phyloP scores from a whole-genome alignment of 1,139 yeast genomes.

The Zygoascus hellenicus region DNA sequence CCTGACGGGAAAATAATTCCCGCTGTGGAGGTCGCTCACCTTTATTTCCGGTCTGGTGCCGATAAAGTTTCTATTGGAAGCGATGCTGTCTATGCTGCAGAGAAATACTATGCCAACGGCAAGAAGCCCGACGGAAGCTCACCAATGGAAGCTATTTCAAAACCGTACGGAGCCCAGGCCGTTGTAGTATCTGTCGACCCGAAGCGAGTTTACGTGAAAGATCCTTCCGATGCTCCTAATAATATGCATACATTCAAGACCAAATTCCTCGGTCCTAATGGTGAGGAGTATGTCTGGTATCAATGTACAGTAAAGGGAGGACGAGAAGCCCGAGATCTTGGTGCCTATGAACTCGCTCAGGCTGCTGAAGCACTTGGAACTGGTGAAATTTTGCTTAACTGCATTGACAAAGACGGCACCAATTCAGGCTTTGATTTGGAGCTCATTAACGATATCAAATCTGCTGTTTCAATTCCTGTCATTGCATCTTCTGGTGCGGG shows the following conservation, averaged over 20 bases:
- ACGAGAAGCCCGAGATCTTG: conserved; percentile 79
- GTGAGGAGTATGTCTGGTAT: conserved; percentile 84
- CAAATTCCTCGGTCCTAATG: conserved; percentile 65
- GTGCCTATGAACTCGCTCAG: conserved; percentile 79
- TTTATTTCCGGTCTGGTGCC: conserved; percentile 93
- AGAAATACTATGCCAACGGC: conserved; percentile 59
- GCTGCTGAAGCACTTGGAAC: conserved; percentile 96
- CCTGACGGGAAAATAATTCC: conserved; percentile 67
- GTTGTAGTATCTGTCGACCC: conserved; percentile 97
- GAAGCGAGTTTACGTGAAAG: conserved; percentile 65
- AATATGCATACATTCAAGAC: conserved; percentile 55
- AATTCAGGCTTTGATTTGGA: conserved; percentile 90
- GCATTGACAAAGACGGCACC: conserved; percentile 94
- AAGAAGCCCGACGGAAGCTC: conserved; percentile 59
- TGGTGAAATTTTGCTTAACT: conserved; percentile 85
- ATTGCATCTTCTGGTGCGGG: conserved; percentile 99
- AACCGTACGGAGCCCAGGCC: conserved; percentile 91
- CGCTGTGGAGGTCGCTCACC: conserved; percentile 83
- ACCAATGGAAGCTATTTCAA: conserved; percentile 88
- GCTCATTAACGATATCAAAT: conserved; percentile 68
- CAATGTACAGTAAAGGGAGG: conserved; percentile 97
- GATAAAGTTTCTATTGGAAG: conserved; percentile 96
- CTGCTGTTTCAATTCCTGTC: conserved; percentile 77
- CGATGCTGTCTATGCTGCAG: conserved; percentile 94
- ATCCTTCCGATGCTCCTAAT: conserved; percentile 47